These are phyloP conservation scores for Taxillus chinensis DNA, from an alignment of 164 flowering plant genomes.

Conservation along the genomic window DNA sequence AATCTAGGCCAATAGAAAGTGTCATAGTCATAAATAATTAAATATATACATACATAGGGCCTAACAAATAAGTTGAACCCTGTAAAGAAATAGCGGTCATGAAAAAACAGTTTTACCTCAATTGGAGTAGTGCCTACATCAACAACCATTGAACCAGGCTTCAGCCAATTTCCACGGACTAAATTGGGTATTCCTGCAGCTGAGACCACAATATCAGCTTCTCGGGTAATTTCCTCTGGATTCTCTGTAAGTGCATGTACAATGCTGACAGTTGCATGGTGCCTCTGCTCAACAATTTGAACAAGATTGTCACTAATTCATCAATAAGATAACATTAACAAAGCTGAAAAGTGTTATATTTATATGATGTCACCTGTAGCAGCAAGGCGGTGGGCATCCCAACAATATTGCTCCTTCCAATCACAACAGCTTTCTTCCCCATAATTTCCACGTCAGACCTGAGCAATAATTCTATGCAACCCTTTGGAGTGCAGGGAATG, in stretches of 20 bases:
- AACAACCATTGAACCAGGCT: constrained; percentile 82
- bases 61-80: neutral
- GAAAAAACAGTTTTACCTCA: constrained; percentile 29
- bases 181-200: constrained; percentile 76
- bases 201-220: constrained; percentile 79
- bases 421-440: constrained; percentile 75
- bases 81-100: neutral
- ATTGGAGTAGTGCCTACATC: constrained; percentile 81
- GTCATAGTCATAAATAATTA: too few species aligned
- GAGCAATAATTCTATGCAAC: constrained; percentile 62
- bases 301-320: neutral
- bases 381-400: constrained; percentile 74
- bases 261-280: constrained; percentile 71
- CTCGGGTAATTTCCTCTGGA: constrained; percentile 54
- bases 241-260: constrained; percentile 56
- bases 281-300: constrained; percentile 40
- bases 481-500: constrained; percentile 79
- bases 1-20: too few species aligned
- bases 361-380: constrained; percentile 41
- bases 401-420: constrained; percentile 81
- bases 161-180: constrained; percentile 77
- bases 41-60: neutral
- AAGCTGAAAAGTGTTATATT: neutral
- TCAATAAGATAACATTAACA: neutral
- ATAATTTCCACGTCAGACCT: constrained; percentile 47